phyloP scores from a whole-genome alignment of 2,329 filamentous ascomycete genomes.

The Penicillium corylophilum region DNA sequence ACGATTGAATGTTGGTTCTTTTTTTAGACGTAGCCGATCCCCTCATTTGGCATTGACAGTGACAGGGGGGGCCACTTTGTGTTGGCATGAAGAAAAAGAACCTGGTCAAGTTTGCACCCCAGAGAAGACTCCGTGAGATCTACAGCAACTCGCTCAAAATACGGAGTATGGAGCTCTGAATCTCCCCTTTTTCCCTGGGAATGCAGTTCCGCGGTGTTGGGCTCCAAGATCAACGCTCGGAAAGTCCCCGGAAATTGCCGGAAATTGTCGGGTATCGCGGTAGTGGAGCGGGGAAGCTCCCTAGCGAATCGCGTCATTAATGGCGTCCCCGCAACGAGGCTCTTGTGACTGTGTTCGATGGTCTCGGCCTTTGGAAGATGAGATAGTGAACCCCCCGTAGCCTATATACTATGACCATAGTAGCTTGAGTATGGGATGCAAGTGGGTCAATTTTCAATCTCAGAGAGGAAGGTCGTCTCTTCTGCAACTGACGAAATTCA shows the following conservation, averaged over 20 bases:
- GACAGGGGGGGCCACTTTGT: neutral
- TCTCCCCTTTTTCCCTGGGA: neutral
- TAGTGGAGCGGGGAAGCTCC: neutral
- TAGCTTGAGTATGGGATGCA: neutral
- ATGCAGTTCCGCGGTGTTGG: neutral
- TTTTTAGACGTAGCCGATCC: slow-evolving; percentile 17
- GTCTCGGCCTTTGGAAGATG: neutral
- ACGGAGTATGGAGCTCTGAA: neutral
- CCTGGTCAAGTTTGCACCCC: neutral
- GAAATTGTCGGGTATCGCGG: neutral
- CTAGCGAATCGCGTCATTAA: neutral
- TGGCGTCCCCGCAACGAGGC: slow-evolving; percentile 7
- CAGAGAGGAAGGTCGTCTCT: slow-evolving; percentile 2
- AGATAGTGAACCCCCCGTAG: neutral
- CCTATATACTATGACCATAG: too few species aligned
- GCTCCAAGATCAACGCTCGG: neutral
- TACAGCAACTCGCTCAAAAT: too few species aligned
- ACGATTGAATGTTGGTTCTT: slow-evolving; percentile 20
- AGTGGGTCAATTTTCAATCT: neutral
- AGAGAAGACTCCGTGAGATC: neutral
- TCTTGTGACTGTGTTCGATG: slow-evolving; percentile 2
- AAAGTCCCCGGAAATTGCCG: neutral
- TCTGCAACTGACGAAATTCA: neutral
- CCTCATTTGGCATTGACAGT: neutral
- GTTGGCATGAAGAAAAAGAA: neutral